Evolutionary conservation across 2,329 filamentous ascomycete genomes (phyloP).

Genomic region (Nigrospora sphaerica): DNA sequence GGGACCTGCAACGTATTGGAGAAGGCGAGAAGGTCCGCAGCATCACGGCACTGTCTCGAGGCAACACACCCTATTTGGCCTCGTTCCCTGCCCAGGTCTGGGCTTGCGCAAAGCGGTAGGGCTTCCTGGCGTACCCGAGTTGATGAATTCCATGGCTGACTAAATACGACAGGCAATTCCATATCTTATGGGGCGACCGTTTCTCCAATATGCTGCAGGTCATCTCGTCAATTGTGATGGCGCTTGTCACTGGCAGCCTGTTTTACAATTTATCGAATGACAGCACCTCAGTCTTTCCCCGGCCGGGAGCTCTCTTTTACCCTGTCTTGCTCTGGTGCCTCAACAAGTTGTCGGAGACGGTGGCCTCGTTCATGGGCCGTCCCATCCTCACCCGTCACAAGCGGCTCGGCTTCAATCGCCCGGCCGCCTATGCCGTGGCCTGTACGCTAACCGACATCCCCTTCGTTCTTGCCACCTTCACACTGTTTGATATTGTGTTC

Average conservation of each 20-base stretch:
- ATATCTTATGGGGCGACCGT: constrained; percentile 23
- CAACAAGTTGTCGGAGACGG: constrained; percentile 33
- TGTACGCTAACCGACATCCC: constrained; percentile 34
- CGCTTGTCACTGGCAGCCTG: constrained; percentile 57
- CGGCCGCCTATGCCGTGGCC: constrained; percentile 27
- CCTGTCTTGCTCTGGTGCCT: constrained; percentile 30
- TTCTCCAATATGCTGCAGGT: constrained; percentile 25
- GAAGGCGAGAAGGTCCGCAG: constrained; percentile 15
- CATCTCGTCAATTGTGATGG: constrained; percentile 57
- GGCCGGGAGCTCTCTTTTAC: constrained; percentile 24
- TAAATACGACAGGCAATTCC: constrained; percentile 5
- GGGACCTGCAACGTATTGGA: constrained; percentile 26
- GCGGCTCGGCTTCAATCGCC: constrained; percentile 22
- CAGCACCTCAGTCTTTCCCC: constrained; percentile 50
- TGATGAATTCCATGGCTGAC: background rate
- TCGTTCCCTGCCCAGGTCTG: constrained; percentile 16
- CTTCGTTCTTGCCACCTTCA: constrained; percentile 40
- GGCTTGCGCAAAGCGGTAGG: constrained; percentile 33
- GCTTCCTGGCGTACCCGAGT: constrained; percentile 13
- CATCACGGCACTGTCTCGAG: constrained; percentile 6
- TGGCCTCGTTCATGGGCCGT: constrained; percentile 20
- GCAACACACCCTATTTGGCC: constrained; percentile 15
- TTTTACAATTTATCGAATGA: constrained; percentile 55
- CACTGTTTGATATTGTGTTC: constrained; percentile 38
- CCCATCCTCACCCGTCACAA: constrained; percentile 24